Percentiles rank a stretch among this genome's conserved stretches.
Conservation (phyloP, 345 rosid genomes). For the Moricandia moricandioides region DNA sequence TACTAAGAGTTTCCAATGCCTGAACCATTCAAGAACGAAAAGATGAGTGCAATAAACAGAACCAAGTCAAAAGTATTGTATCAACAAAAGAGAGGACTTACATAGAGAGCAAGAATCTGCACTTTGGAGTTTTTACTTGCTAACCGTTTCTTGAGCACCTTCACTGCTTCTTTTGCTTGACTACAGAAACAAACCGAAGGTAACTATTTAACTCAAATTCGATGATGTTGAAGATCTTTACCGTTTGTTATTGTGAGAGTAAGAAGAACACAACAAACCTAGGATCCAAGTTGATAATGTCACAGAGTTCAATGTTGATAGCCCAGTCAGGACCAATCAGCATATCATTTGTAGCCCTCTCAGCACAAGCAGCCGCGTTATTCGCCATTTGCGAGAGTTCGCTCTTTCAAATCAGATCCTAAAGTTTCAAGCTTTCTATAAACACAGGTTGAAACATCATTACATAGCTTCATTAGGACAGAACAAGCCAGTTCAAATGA, state of each 20-base stretch:
- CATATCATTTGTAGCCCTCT: slow-evolving; percentile 90
- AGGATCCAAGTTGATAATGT: slow-evolving; percentile 84
- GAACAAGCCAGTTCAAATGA: slow-evolving; percentile 14
- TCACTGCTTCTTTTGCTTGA: slow-evolving; percentile 75
- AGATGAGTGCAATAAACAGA: neutral
- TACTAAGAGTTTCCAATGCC: slow-evolving; percentile 93
- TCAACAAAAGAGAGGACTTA: slow-evolving; percentile 39
- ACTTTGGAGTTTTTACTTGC: slow-evolving; percentile 81
- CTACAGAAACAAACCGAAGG: slow-evolving; percentile 29
- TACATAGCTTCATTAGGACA: no score
- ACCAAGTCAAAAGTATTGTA: neutral
- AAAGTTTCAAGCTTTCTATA: slow-evolving; percentile 5
- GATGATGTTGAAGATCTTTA: neutral
- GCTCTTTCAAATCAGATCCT: slow-evolving; percentile 20
- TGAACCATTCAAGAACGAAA: slow-evolving; percentile 17
- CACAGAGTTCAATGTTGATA: slow-evolving; percentile 86
- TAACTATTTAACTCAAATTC: neutral
- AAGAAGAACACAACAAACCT: neutral
- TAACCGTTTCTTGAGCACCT: slow-evolving; percentile 60
- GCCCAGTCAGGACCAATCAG: slow-evolving; percentile 97
- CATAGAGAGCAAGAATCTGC: slow-evolving; percentile 83
- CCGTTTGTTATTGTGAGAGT: neutral
- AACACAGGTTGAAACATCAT: no score
- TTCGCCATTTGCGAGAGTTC: slow-evolving; percentile 49
- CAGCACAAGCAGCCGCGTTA: slow-evolving; percentile 76